Evolutionary conservation across 129 eudicot species (phyloP).

Genomic region (Smallanthus sonchifolius): DNA sequence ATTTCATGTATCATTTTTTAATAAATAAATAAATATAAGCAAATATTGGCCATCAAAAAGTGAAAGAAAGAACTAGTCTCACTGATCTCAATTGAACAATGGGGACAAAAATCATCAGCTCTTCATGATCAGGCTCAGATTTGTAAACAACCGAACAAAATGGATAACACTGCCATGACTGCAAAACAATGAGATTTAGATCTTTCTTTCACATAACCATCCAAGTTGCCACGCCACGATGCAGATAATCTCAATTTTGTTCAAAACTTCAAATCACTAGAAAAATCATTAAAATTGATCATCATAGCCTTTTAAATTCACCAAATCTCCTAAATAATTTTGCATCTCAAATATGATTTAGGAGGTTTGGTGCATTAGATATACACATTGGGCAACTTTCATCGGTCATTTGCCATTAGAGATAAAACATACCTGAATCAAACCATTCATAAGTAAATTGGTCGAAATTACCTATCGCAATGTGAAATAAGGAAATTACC

Average conservation of each 20-base stretch:
- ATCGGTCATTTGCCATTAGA: background rate
- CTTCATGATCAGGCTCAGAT: background rate
- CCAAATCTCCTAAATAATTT: background rate
- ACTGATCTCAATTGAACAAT: no score
- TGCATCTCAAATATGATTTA: background rate
- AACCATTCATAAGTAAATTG: background rate
- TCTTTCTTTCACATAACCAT: background rate
- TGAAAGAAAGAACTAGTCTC: background rate
- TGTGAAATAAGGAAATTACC: background rate
- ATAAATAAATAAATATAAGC: no score
- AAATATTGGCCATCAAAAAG: background rate
- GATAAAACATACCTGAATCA: background rate
- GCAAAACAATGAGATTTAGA: background rate
- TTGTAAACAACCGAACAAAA: background rate
- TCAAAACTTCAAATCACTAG: background rate
- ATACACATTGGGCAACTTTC: background rate
- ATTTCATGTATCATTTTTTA: no score
- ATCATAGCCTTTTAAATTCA: conserved; percentile 1
- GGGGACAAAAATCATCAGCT: background rate
- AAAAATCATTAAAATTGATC: background rate
- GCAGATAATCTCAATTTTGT: background rate
- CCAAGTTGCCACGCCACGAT: conserved; percentile 14
- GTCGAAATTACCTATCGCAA: background rate
- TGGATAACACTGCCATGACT: no score
- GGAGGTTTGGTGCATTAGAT: background rate